Conservation (phyloP, 805 yeast species). For the Saccharomycopsis sp. region DNA sequence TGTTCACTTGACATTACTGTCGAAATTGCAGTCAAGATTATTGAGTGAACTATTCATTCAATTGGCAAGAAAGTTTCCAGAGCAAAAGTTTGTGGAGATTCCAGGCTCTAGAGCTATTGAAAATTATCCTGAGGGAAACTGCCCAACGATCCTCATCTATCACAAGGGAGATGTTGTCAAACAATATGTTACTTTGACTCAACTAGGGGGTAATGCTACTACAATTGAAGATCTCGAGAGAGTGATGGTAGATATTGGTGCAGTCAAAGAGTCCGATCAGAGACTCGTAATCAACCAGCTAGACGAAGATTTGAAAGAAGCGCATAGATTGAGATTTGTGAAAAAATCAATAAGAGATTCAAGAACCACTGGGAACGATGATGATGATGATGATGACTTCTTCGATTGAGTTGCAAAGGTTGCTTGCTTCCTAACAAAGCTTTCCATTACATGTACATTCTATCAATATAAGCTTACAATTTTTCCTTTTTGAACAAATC, state of each 20-base stretch:
- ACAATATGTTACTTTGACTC: conserved; percentile 73
- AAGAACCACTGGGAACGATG: conserved; percentile 31
- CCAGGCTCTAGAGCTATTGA: conserved; percentile 89
- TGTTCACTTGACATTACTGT: conserved; percentile 67
- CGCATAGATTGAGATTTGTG: conserved; percentile 46
- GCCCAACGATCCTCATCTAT: conserved; percentile 87
- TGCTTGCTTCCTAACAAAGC: conserved; percentile 2
- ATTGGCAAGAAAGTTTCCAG: conserved; percentile 63
- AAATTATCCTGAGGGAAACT: conserved; percentile 80
- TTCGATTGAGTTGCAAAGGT: conserved; percentile 30
- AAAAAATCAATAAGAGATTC: conserved; percentile 48
- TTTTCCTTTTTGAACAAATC: too few species aligned
- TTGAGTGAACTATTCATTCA: conserved; percentile 50
- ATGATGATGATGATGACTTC: conserved; percentile 41
- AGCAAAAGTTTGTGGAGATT: conserved; percentile 86
- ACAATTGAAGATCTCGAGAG: conserved; percentile 62
- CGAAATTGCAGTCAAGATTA: conserved; percentile 67
- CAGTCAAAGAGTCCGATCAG: conserved; percentile 59
- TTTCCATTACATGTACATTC: not conserved
- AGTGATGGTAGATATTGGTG: conserved; percentile 58
- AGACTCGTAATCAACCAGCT: conserved; percentile 59
- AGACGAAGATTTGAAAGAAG: conserved; percentile 49
- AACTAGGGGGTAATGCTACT: conserved; percentile 80
- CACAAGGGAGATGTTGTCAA: conserved; percentile 69
- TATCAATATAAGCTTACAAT: too few species aligned